These are phyloP conservation scores for Rhizopogon vulgaris DNA, from an alignment of 768 basidiomycete genomes.

Conservation along the genomic window DNA sequence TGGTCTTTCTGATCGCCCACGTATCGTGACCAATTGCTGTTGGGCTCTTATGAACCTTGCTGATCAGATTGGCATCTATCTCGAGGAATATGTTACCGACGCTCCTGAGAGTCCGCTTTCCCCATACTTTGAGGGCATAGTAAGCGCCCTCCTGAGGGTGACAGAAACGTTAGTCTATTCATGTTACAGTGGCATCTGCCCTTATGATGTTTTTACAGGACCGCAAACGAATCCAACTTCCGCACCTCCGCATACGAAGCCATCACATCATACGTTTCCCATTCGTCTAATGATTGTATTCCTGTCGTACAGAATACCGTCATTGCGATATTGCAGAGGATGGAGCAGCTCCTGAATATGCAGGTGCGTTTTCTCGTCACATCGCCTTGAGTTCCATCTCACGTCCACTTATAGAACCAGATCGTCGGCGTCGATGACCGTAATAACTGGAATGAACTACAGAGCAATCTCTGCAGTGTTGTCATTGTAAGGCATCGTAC, in stretches of 20 bases:
- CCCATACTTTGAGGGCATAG: conserved; percentile 83
- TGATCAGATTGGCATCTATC: conserved; percentile 76
- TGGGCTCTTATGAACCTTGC: conserved; percentile 96
- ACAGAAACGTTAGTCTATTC: conserved; percentile 68
- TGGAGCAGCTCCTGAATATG: conserved; percentile 82
- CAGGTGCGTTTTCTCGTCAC: conserved; percentile 48
- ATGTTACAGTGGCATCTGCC: background rate
- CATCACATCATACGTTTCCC: conserved; percentile 78
- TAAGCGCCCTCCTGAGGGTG: conserved; percentile 75
- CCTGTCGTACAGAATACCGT: conserved; percentile 77
- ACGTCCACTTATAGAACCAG: conserved; percentile 56
- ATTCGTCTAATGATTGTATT: conserved; percentile 75
- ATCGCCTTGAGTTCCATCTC: background rate
- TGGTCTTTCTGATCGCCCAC: conserved; percentile 73
- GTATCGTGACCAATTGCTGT: conserved; percentile 90
- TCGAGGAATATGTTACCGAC: conserved; percentile 49
- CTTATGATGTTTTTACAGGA: conserved; percentile 33
- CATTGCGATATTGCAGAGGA: conserved; percentile 77
- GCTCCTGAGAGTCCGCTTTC: conserved; percentile 61
- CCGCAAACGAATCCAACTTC: conserved; percentile 85
- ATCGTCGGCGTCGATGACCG: conserved; percentile 93
- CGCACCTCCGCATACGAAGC: conserved; percentile 96
- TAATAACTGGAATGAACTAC: conserved; percentile 98
- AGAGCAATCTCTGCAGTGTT: conserved; percentile 91
- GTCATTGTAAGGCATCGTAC: conserved; percentile 55